Conservation (phyloP, 108 stramenopile genomes). For the Poteriospumella lacustris region DNA sequence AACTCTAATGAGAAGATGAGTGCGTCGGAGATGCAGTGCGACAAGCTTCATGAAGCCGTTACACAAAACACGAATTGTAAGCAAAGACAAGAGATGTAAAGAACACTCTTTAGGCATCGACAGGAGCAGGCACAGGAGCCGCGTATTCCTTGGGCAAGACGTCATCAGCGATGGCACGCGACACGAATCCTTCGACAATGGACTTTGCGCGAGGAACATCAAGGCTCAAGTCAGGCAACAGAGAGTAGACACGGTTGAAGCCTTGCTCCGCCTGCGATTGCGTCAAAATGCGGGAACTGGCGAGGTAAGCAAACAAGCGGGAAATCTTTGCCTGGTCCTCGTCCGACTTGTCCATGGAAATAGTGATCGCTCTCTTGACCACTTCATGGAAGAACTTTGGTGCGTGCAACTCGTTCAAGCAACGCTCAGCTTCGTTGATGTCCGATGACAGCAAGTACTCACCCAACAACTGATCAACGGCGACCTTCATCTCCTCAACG, state of each 20-base stretch:
- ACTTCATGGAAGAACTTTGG: constrained; percentile 89
- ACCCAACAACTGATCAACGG: constrained; percentile 37
- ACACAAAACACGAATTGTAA: too few species aligned
- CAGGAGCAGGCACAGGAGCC: constrained; percentile 23
- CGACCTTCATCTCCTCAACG: constrained; percentile 81
- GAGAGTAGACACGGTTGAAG: not conserved
- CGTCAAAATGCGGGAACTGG: constrained; percentile 36
- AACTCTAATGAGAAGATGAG: too few species aligned
- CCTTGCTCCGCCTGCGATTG: constrained; percentile 43
- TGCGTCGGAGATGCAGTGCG: too few species aligned
- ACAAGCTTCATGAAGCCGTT: too few species aligned
- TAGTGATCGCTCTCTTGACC: constrained; percentile 84
- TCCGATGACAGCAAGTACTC: constrained; percentile 83
- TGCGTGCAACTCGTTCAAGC: constrained; percentile 76
- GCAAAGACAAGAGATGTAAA: too few species aligned
- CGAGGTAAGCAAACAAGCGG: constrained; percentile 38
- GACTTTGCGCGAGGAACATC: constrained; percentile 39
- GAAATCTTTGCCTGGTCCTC: constrained; percentile 53
- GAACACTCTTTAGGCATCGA: too few species aligned
- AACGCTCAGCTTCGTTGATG: constrained; percentile 80
- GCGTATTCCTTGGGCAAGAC: constrained; percentile 35
- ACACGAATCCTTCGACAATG: constrained; percentile 36
- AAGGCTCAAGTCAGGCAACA: constrained; percentile 37
- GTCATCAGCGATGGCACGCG: constrained; percentile 42
- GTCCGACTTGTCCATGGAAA: constrained; percentile 75